phyloP scores from a whole-genome alignment of 2,329 filamentous ascomycete species.

The Colletotrichum sp. region DNA sequence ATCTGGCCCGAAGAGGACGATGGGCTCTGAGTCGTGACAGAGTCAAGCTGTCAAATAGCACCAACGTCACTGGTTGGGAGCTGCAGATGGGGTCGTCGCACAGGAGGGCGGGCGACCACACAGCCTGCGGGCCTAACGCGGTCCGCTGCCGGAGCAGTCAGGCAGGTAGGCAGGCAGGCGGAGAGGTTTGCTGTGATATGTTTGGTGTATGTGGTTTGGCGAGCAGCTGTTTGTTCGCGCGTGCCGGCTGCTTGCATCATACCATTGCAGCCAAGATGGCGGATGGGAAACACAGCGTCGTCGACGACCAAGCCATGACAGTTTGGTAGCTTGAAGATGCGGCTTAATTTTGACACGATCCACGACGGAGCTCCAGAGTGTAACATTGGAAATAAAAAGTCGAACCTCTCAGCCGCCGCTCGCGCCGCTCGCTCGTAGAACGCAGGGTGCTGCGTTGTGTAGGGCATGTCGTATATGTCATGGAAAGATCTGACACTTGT shows the following conservation, averaged over 20 bases:
- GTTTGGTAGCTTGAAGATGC: not conserved
- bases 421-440: not conserved
- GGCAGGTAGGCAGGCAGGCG: not conserved
- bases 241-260: constrained; percentile 6
- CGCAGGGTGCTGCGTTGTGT: not conserved
- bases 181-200: not conserved
- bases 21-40: not conserved
- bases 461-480: not conserved
- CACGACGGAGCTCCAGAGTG: not conserved
- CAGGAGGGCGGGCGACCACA: not conserved
- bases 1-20: not conserved
- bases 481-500: not conserved
- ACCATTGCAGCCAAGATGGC: not conserved
- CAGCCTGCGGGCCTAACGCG: not conserved
- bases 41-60: not conserved
- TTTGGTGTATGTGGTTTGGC: not conserved
- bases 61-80: not conserved
- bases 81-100: not conserved
- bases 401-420: not conserved
- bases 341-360: not conserved
- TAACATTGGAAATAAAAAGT: not conserved
- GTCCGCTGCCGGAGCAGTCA: not conserved
- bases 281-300: not conserved
- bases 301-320: not conserved
- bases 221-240: not conserved